A percentile compares a stretch with the other conserved stretches of the same genome.
Evolutionary conservation across 1,139 yeast species (phyloP).

Genomic region (Magnusiomyces starmeri): DNA sequence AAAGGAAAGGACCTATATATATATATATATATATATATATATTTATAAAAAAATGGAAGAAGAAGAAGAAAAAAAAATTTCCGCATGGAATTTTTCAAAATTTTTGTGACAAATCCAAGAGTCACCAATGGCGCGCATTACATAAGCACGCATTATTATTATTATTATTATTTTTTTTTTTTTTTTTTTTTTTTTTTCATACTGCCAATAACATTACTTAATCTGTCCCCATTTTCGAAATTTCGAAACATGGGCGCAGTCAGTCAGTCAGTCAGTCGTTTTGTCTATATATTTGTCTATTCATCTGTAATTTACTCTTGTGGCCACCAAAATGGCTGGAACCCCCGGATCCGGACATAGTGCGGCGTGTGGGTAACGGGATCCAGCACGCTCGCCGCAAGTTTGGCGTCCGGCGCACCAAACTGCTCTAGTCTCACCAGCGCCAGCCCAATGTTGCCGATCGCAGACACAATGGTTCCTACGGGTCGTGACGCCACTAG

Average conservation of each 20-base stretch:
- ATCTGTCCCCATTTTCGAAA: too few relatives aligned
- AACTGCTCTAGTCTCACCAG: slow-evolving; percentile 45
- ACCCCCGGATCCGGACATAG: slow-evolving; percentile 42
- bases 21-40: neutral
- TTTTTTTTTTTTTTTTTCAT: too few relatives aligned
- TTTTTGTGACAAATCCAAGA: neutral
- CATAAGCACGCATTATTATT: neutral
- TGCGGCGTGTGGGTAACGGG: slow-evolving; percentile 25
- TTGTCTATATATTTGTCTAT: too few relatives aligned
- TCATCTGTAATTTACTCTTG: slow-evolving; percentile 3
- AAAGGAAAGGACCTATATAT: neutral
- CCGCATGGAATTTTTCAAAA: slow-evolving; percentile 6
- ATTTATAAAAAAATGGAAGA: neutral
- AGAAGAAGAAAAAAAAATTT: neutral
- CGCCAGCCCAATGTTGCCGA: slow-evolving; percentile 63
- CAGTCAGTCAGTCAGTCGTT: too few relatives aligned
- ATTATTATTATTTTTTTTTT: neutral
- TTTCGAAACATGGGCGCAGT: too few relatives aligned
- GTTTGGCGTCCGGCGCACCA: slow-evolving; percentile 31
- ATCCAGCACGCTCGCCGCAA: slow-evolving; percentile 26
- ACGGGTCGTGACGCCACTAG: slow-evolving; percentile 16
- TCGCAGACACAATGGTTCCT: slow-evolving; percentile 52
- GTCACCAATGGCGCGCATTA: neutral
- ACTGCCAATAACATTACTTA: too few relatives aligned
- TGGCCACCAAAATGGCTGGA: slow-evolving; percentile 67